phyloP scores from a whole-genome alignment of 169 alveolate genomes.

The Plasmodium falciparum region DNA sequence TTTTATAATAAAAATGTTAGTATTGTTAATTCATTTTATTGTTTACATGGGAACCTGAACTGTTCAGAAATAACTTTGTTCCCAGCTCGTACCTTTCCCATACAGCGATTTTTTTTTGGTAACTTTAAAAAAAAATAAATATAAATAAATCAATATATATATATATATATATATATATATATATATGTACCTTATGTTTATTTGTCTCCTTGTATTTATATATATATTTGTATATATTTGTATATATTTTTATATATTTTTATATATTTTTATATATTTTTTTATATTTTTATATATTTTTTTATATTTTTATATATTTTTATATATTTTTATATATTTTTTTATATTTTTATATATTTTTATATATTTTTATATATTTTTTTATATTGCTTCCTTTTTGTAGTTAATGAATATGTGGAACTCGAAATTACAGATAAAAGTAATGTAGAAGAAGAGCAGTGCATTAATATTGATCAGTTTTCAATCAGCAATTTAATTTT shows the following conservation, averaged over 20 bases:
- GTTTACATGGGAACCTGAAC: constrained; percentile 66
- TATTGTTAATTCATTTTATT: constrained; percentile 55
- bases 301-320: too few species aligned
- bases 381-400: neutral
- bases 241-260: too few species aligned
- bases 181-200: too few species aligned
- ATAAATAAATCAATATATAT: too few species aligned
- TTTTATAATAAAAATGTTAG: constrained; percentile 42
- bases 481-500: constrained; percentile 42
- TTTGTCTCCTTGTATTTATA: too few species aligned
- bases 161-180: too few species aligned
- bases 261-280: too few species aligned
- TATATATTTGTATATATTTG: too few species aligned
- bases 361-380: neutral
- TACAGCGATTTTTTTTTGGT: constrained; percentile 71
- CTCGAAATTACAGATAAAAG: constrained; percentile 47
- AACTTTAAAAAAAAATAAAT: neutral
- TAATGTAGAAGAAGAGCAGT: constrained; percentile 30
- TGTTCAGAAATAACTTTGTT: constrained; percentile 40
- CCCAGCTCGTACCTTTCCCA: constrained; percentile 63
- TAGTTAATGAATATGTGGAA: constrained; percentile 67
- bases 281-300: too few species aligned
- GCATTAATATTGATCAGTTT: constrained; percentile 18
- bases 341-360: too few species aligned
- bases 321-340: too few species aligned